These are phyloP conservation scores for Saccharomyces hybrid DNA, from an alignment of 1,139 yeast species.

Conservation along the genomic window DNA sequence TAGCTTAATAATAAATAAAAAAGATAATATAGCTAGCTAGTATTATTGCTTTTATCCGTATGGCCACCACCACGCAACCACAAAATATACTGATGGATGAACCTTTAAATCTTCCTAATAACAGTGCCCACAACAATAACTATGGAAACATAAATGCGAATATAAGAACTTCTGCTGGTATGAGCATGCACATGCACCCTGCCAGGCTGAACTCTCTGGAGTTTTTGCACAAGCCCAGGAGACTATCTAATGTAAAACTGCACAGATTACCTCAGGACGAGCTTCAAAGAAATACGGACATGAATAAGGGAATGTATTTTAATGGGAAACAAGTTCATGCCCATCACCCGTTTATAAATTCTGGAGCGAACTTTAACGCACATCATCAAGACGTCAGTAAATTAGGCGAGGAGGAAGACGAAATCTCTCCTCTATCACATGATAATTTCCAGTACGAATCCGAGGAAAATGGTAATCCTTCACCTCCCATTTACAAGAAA, in stretches of 20 bases:
- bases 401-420: not conserved
- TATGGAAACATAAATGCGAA: conserved; percentile 3
- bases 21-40: not conserved
- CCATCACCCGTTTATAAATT: not conserved
- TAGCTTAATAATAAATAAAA: not conserved
- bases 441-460: not conserved
- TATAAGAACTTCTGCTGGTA: not conserved
- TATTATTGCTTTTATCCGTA: not conserved
- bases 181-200: not conserved
- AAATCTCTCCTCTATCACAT: not conserved
- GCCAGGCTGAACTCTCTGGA: conserved; percentile 15
- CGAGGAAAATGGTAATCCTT: conserved; percentile 5
- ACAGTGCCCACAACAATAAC: conserved; percentile 2
- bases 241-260: conserved; percentile 18
- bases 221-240: conserved; percentile 22
- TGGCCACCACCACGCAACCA: not conserved
- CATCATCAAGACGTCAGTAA: not conserved
- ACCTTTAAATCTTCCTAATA: not conserved
- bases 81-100: not conserved
- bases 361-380: not conserved
- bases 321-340: not conserved
- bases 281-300: conserved; percentile 19
- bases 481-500: conserved; percentile 26
- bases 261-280: conserved; percentile 14
- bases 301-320: conserved; percentile 13